These are phyloP conservation scores for Colletotrichum plurivorum DNA, from an alignment of 2,329 filamentous ascomycete species.

Conservation along the genomic window DNA sequence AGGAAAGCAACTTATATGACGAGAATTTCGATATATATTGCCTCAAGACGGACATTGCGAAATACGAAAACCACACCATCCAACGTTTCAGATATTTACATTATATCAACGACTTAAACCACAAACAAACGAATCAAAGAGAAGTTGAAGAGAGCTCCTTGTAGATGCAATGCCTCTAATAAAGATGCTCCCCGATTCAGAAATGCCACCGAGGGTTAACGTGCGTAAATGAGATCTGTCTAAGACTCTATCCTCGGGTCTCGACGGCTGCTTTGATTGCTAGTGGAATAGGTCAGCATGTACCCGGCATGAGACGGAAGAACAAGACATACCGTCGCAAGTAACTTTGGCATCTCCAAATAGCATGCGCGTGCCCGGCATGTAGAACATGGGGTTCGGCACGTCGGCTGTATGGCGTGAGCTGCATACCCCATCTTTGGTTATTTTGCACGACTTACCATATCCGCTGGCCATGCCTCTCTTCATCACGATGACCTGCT, in stretches of 20 bases:
- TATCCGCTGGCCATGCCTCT: slow-evolving; percentile 90
- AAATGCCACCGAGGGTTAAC: slow-evolving; percentile 22
- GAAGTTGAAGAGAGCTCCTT: slow-evolving; percentile 22
- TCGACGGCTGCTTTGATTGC: slow-evolving; percentile 60
- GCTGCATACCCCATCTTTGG: not conserved
- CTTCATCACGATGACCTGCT: slow-evolving; percentile 95
- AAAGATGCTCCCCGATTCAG: slow-evolving; percentile 23
- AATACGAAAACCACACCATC: not conserved
- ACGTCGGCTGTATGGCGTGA: slow-evolving; percentile 76
- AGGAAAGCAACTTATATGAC: no score
- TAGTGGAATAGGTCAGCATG: slow-evolving; percentile 45
- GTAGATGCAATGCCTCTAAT: slow-evolving; percentile 37
- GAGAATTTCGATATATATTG: not conserved
- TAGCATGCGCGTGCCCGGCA: slow-evolving; percentile 90
- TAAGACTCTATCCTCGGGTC: slow-evolving; percentile 40
- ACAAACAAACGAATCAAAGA: not conserved
- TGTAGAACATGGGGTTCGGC: slow-evolving; percentile 94
- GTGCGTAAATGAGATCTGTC: slow-evolving; percentile 30
- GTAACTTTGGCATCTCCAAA: slow-evolving; percentile 91
- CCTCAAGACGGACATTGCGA: not conserved
- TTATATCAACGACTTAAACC: not conserved
- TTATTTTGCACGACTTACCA: slow-evolving; percentile 63
- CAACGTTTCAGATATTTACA: slow-evolving; percentile 11
- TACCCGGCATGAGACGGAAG: no score
- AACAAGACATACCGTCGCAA: slow-evolving; percentile 76